A percentile compares a stretch with the other conserved stretches of the same genome.
These are phyloP conservation scores for Scheffersomyces insectosa DNA, from an alignment of 1,139 yeast species.

Conservation along the genomic window DNA sequence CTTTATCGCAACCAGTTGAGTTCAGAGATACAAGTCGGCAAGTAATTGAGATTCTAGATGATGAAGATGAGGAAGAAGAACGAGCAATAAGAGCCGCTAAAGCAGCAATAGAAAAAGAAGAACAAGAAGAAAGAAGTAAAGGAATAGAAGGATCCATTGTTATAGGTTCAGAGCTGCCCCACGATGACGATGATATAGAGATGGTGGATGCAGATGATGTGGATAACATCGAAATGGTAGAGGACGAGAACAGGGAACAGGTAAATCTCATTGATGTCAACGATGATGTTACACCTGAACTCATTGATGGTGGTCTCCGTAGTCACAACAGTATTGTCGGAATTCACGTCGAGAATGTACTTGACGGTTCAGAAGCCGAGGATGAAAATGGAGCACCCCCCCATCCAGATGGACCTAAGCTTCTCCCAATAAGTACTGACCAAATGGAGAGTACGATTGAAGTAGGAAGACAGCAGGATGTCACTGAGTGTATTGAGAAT, in stretches of 20 bases:
- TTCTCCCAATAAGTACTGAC: conserved; percentile 52
- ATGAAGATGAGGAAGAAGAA: conserved; percentile 1
- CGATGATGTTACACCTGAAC: not conserved
- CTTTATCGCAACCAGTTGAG: conserved; percentile 65
- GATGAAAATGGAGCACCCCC: not conserved
- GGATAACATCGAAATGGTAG: too few relatives aligned
- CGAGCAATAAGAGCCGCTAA: not conserved
- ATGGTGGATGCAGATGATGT: too few relatives aligned
- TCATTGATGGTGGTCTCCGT: conserved; percentile 1
- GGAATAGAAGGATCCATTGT: too few relatives aligned
- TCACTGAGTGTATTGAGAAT: conserved; percentile 94
- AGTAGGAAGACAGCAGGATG: conserved; percentile 94
- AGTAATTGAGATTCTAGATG: conserved; percentile 10
- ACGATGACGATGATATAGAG: too few relatives aligned
- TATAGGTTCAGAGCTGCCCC: too few relatives aligned
- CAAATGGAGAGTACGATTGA: conserved; percentile 74
- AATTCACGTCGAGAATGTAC: not conserved
- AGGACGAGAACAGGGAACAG: too few relatives aligned
- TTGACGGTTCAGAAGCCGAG: not conserved
- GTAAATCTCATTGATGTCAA: not conserved
- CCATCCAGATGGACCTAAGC: conserved; percentile 14
- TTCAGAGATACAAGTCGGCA: conserved; percentile 33
- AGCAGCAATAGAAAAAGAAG: not conserved
- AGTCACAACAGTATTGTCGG: not conserved
- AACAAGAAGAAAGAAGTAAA: not conserved